Conservation (phyloP, 768 basidiomycete genomes). For the Psilocybe cyanescens region DNA sequence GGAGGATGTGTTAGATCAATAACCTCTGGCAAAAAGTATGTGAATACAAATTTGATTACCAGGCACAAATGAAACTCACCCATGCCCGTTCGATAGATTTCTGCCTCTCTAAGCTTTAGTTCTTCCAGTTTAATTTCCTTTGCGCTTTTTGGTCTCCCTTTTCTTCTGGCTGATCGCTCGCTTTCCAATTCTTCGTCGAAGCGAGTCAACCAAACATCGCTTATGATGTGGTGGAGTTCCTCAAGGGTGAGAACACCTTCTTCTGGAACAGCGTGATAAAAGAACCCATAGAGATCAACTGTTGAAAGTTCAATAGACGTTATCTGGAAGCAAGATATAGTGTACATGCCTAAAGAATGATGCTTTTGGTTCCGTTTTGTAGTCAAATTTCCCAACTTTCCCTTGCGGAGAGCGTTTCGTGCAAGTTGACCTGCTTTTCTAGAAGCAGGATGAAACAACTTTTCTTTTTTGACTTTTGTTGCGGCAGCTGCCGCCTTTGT, state of each 20-base stretch:
- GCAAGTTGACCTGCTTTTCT: slow-evolving; percentile 80
- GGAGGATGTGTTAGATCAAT: slow-evolving; percentile 76
- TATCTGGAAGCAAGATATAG: slow-evolving; percentile 1
- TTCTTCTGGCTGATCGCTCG: slow-evolving; percentile 64
- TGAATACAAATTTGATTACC: slow-evolving; percentile 1
- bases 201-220: slow-evolving; percentile 75
- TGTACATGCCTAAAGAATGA: slow-evolving; percentile 49
- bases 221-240: slow-evolving; percentile 67
- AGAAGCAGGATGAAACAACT: slow-evolving; percentile 82
- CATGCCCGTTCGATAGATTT: slow-evolving; percentile 80
- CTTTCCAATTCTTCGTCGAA: slow-evolving; percentile 66
- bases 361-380: slow-evolving; percentile 63
- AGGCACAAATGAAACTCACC: slow-evolving; percentile 48
- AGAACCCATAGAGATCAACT: slow-evolving; percentile 80
- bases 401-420: slow-evolving; percentile 69
- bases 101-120: slow-evolving; percentile 65
- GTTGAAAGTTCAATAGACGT: slow-evolving; percentile 17
- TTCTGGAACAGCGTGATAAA: slow-evolving; percentile 71
- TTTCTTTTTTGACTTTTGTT: slow-evolving; percentile 62
- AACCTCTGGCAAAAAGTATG: slow-evolving; percentile 53
- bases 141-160: slow-evolving; percentile 75
- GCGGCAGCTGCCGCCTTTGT: slow-evolving; percentile 31
- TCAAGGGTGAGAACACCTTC: slow-evolving; percentile 60
- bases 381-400: slow-evolving; percentile 60
- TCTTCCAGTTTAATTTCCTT: slow-evolving; percentile 74